Evolutionary conservation across 768 basidiomycete genomes (phyloP).

Genomic region (Leccinum boreale): DNA sequence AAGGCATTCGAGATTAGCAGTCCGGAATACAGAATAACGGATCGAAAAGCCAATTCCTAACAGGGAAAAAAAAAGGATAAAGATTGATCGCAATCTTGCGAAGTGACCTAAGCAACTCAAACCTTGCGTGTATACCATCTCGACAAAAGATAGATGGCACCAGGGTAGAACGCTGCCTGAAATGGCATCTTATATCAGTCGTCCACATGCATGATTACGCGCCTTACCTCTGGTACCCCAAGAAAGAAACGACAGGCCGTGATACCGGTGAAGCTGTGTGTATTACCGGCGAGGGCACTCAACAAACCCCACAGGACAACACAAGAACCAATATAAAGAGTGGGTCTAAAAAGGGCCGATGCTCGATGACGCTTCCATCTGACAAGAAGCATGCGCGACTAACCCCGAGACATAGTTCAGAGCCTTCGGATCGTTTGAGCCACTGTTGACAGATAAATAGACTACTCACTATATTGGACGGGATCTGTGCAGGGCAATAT

Average conservation of each 20-base stretch:
- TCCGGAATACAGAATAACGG: neutral
- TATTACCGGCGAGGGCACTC: neutral
- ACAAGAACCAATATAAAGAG: neutral
- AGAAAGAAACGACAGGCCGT: neutral
- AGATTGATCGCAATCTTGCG: neutral
- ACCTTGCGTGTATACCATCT: neutral
- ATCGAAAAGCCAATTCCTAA: neutral
- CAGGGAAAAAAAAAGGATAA: neutral
- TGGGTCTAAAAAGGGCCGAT: neutral
- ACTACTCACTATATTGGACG: neutral
- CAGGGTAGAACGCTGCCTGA: neutral
- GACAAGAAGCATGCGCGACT: neutral
- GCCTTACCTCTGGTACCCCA: neutral
- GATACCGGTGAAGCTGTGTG: neutral
- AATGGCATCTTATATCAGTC: neutral
- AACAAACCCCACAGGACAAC: neutral
- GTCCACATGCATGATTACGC: neutral
- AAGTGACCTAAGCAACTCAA: neutral
- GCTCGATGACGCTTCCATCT: neutral
- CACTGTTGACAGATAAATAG: neutral
- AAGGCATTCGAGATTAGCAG: neutral
- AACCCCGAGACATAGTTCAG: neutral
- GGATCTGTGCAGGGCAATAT: neutral
- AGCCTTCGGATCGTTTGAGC: neutral
- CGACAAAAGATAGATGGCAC: neutral